Evolutionary conservation across 2,329 filamentous ascomycete genomes (phyloP).

Genomic region (Aspergillus luchuensis): DNA sequence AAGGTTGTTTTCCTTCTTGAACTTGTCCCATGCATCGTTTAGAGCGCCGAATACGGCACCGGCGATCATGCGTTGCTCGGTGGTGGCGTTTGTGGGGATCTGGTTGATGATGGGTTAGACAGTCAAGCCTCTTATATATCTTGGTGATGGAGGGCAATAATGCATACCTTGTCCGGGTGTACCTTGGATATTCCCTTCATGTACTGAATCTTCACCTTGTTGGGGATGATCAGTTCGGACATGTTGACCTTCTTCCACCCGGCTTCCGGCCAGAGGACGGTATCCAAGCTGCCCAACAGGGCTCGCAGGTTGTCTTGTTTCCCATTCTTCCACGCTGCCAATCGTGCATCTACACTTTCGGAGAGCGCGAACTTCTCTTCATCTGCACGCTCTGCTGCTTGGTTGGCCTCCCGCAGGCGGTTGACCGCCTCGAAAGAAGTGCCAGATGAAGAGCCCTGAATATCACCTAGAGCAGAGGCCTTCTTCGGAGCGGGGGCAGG

Average conservation of each 20-base stretch:
- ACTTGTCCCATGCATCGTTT: constrained; percentile 71
- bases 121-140: too few relatives aligned
- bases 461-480: constrained; percentile 35
- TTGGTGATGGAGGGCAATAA: constrained; percentile 3
- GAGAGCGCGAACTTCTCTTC: constrained; percentile 89
- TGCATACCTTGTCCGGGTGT: constrained; percentile 92
- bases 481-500: constrained; percentile 47
- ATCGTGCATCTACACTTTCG: constrained; percentile 78
- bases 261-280: constrained; percentile 85
- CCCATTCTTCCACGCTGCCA: constrained; percentile 81
- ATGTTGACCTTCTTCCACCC: constrained; percentile 97
- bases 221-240: constrained; percentile 87
- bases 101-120: constrained; percentile 28
- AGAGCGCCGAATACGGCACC: constrained; percentile 65
- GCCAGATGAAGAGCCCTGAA: constrained; percentile 44
- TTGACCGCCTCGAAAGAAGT: constrained; percentile 73
- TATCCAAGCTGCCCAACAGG: constrained; percentile 80
- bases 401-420: constrained; percentile 78
- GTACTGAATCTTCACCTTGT: constrained; percentile 95
- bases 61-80: constrained; percentile 68
- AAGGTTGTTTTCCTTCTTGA: constrained; percentile 64
- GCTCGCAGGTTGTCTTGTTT: constrained; percentile 92
- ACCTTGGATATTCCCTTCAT: constrained; percentile 99
- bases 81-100: constrained; percentile 66
- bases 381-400: constrained; percentile 80